Evolutionary conservation across 306 rosid species (phyloP).

Genomic region (Delonix regia): DNA sequence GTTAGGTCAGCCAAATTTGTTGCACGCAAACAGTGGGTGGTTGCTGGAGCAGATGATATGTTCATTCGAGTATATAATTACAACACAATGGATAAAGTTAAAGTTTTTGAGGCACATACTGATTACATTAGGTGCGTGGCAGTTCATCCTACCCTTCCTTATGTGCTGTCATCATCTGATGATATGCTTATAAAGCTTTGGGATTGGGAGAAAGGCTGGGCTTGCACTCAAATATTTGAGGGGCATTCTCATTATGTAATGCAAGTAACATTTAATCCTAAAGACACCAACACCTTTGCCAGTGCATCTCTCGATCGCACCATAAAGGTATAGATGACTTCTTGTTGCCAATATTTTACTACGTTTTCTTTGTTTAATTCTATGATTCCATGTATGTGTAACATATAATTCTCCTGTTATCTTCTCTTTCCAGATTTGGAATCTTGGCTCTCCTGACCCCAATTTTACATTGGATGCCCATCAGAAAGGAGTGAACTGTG

Average conservation of each 20-base stretch:
- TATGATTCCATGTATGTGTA: background rate
- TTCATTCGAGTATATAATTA: slow-evolving; percentile 94
- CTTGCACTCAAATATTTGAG: slow-evolving; percentile 97
- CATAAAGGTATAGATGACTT: slow-evolving; percentile 74
- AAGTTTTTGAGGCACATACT: slow-evolving; percentile 98
- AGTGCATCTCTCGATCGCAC: slow-evolving; percentile 99
- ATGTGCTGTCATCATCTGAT: slow-evolving; percentile 95
- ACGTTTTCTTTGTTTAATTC: slow-evolving; percentile 21
- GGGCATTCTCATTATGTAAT: slow-evolving; percentile 99
- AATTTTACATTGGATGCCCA: slow-evolving; percentile 99
- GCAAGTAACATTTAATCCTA: slow-evolving; percentile 99
- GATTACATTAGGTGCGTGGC: slow-evolving; percentile 99
- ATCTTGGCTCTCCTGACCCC: slow-evolving; percentile 99
- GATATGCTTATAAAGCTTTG: slow-evolving; percentile 99
- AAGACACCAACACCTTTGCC: slow-evolving; percentile 98
- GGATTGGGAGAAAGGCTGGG: slow-evolving; percentile 99
- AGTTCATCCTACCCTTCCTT: slow-evolving; percentile 97
- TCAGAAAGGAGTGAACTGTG: slow-evolving; percentile 98
- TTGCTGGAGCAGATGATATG: slow-evolving; percentile 99
- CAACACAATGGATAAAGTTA: slow-evolving; percentile 98
- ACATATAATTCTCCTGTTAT: slow-evolving; percentile 32
- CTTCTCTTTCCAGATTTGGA: slow-evolving; percentile 79
- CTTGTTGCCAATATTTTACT: slow-evolving; percentile 10
- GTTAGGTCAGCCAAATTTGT: slow-evolving; percentile 99
- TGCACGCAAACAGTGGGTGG: slow-evolving; percentile 98